A percentile compares a stretch with the other conserved stretches of the same genome.
Evolutionary conservation across 164 flowering plant species (phyloP).

Genomic region (Brasenia schreberi): DNA sequence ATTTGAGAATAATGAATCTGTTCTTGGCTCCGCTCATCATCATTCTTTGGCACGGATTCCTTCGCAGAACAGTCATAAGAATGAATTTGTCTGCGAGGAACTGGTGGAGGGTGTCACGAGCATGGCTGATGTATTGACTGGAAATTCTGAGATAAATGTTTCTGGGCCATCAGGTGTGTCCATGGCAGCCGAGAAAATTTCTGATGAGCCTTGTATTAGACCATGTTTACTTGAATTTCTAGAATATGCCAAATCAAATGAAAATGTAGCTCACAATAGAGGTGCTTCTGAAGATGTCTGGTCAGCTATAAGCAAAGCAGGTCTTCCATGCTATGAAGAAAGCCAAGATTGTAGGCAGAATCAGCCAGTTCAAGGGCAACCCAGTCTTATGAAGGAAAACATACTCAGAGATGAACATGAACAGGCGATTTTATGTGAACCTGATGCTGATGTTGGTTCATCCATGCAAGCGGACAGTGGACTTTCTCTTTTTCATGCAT

Average conservation of each 20-base stretch:
- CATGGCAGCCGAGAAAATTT: background rate
- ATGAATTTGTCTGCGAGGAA: slow-evolving; percentile 11
- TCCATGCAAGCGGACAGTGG: slow-evolving; percentile 13
- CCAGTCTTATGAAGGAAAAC: slow-evolving; percentile 20
- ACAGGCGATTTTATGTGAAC: slow-evolving; percentile 16
- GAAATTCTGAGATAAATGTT: background rate
- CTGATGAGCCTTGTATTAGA: slow-evolving; percentile 7
- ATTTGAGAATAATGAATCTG: slow-evolving; percentile 11
- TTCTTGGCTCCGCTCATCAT: slow-evolving; percentile 7
- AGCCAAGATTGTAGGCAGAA: slow-evolving; percentile 22
- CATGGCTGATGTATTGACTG: slow-evolving; percentile 11
- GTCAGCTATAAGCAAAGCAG: slow-evolving; percentile 23
- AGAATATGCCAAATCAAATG: slow-evolving; percentile 14
- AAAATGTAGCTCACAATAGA: slow-evolving; percentile 12
- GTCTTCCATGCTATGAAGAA: slow-evolving; percentile 22
- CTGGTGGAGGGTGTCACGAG: slow-evolving; percentile 10
- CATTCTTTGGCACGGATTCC: slow-evolving; percentile 11
- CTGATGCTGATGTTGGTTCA: slow-evolving; percentile 9
- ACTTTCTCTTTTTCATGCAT: slow-evolving; percentile 27
- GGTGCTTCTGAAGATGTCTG: slow-evolving; percentile 31
- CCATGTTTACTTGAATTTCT: slow-evolving; percentile 15
- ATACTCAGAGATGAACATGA: slow-evolving; percentile 17
- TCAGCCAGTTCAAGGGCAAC: slow-evolving; percentile 19
- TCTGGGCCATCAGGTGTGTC: background rate
- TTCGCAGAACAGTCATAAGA: slow-evolving; percentile 12